These are phyloP conservation scores for Rhodotorula paludigena DNA, from an alignment of 768 basidiomycete species.

Conservation along the genomic window DNA sequence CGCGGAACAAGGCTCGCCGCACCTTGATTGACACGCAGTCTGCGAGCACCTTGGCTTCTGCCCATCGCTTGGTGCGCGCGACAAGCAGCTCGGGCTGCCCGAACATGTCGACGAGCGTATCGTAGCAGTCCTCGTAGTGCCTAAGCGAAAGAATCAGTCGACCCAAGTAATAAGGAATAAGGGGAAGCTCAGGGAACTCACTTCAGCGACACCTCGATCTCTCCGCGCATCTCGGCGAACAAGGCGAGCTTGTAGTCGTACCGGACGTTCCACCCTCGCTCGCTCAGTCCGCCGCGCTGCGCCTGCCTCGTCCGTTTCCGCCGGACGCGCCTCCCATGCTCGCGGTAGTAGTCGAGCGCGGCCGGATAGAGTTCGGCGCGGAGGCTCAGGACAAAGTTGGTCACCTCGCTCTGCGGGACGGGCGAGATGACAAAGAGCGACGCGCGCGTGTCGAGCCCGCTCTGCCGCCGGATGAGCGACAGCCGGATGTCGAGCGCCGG, in stretches of 20 bases:
- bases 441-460: slow-evolving; percentile 82
- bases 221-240: slow-evolving; percentile 90
- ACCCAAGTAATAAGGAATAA: slow-evolving; percentile 1
- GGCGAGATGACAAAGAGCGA: slow-evolving; percentile 92
- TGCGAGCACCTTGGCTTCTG: slow-evolving; percentile 92
- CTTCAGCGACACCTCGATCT: slow-evolving; percentile 89
- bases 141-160: slow-evolving; percentile 51
- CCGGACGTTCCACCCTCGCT: slow-evolving; percentile 89
- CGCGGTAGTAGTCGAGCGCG: slow-evolving; percentile 85
- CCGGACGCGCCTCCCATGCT: slow-evolving; percentile 85
- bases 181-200: slow-evolving; percentile 49
- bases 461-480: slow-evolving; percentile 79
- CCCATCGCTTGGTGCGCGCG: slow-evolving; percentile 94
- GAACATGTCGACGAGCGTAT: slow-evolving; percentile 77
- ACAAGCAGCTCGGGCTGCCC: slow-evolving; percentile 73
- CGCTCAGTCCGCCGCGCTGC: slow-evolving; percentile 46
- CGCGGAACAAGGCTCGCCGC: background rate
- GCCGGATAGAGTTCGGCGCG: slow-evolving; percentile 84
- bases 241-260: slow-evolving; percentile 98
- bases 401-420: slow-evolving; percentile 74
- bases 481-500: slow-evolving; percentile 73
- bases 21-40: slow-evolving; percentile 91
- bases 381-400: slow-evolving; percentile 81
- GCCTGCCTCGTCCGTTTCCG: slow-evolving; percentile 60
- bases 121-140: slow-evolving; percentile 92